A percentile compares a stretch with the other conserved stretches of the same genome.
These are phyloP conservation scores for Westerdykella ornata DNA, from an alignment of 2,329 filamentous ascomycete species.

Conservation along the genomic window DNA sequence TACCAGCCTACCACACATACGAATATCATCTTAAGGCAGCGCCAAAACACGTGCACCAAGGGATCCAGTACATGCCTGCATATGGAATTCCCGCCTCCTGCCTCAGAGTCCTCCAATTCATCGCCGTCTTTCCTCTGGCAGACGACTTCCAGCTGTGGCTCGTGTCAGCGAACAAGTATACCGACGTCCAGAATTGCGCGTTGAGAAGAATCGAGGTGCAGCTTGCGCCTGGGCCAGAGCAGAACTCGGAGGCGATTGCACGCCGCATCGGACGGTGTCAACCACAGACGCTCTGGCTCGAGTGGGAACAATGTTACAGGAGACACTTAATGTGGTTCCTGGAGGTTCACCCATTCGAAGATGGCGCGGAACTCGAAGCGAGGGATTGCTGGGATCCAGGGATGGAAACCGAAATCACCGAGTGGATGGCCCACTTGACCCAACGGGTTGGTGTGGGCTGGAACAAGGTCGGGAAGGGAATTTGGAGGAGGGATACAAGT, in stretches of 20 bases:
- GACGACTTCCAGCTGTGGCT: constrained; percentile 46
- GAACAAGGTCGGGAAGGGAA: no score
- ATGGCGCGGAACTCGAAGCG: constrained; percentile 19
- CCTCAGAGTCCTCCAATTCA: constrained; percentile 50
- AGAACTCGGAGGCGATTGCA: constrained; percentile 34
- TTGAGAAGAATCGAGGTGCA: constrained; percentile 35
- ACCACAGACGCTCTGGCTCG: constrained; percentile 37
- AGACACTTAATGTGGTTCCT: constrained; percentile 18
- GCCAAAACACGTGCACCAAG: constrained; percentile 54
- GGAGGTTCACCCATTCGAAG: constrained; percentile 15
- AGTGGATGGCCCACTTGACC: no score
- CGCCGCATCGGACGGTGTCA: constrained; percentile 39
- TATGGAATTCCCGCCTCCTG: constrained; percentile 23
- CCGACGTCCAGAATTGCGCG: no score
- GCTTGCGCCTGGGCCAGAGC: constrained; percentile 39
- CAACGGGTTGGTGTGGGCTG: no score
- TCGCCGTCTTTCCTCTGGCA: constrained; percentile 61
- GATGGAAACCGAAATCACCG: constrained; percentile 18
- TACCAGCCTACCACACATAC: constrained; percentile 63
- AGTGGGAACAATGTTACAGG: constrained; percentile 32
- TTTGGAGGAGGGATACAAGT: no score
- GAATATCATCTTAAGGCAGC: constrained; percentile 62
- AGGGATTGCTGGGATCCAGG: constrained; percentile 17
- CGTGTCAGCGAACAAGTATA: constrained; percentile 22
- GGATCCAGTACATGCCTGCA: constrained; percentile 32